These are phyloP conservation scores for Fusarium hostae DNA, from an alignment of 2,329 filamentous ascomycete genomes.

Conservation along the genomic window DNA sequence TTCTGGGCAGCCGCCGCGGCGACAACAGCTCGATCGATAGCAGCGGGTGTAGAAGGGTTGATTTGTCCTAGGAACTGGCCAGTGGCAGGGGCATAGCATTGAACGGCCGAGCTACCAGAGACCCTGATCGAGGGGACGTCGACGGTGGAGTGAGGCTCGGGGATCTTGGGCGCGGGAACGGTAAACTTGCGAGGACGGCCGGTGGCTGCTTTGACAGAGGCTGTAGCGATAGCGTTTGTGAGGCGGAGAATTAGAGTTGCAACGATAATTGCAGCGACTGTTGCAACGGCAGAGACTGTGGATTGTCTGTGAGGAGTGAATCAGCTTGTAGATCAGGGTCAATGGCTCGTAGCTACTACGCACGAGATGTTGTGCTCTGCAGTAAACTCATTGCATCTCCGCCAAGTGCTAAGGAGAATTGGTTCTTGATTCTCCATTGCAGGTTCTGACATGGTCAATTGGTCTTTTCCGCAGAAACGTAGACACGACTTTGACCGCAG, in stretches of 20 bases:
- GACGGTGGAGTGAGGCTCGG: constrained; percentile 67
- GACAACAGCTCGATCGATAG: constrained; percentile 82
- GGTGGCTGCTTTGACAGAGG: constrained; percentile 43
- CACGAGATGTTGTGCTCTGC: constrained; percentile 43
- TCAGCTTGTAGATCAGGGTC: constrained; percentile 4
- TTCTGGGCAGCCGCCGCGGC: constrained; percentile 79
- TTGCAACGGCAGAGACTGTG: constrained; percentile 45
- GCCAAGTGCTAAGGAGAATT: constrained; percentile 35
- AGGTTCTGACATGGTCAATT: neutral
- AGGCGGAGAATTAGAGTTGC: constrained; percentile 48
- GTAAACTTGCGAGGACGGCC: constrained; percentile 65
- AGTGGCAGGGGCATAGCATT: constrained; percentile 91
- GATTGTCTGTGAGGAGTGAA: constrained; percentile 35
- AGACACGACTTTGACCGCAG: neutral
- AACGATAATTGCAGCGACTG: constrained; percentile 46
- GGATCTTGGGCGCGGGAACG: constrained; percentile 70
- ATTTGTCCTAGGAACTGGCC: constrained; percentile 83
- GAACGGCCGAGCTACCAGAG: constrained; percentile 74
- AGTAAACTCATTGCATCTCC: constrained; percentile 34
- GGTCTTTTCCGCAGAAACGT: neutral
- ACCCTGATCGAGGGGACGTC: constrained; percentile 71
- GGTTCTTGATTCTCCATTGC: constrained; percentile 37
- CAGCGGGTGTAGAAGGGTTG: constrained; percentile 79
- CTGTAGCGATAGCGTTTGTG: constrained; percentile 37
- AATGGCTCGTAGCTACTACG: constrained; percentile 19